Conservation (phyloP, 176 grass and related monocot species). For the Lolium perenne region DNA sequence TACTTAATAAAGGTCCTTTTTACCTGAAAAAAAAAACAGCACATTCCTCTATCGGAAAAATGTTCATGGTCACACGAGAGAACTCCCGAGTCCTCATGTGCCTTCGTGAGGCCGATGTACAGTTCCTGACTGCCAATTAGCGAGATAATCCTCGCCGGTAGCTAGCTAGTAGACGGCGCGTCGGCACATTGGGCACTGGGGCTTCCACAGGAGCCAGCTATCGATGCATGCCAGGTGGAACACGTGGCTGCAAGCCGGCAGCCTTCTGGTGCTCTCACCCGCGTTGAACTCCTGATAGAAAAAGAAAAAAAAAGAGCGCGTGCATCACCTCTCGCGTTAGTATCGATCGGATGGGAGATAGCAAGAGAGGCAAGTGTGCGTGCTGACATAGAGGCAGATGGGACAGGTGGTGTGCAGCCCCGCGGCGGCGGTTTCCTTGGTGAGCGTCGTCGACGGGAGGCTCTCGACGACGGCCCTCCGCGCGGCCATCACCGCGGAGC, state of each 20-base stretch:
- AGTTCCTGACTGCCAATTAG: neutral
- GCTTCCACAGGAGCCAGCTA: neutral
- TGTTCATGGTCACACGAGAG: too few relatives aligned
- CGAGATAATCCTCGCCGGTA: neutral
- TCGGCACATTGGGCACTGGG: conserved; percentile 1
- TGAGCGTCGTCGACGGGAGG: conserved; percentile 56
- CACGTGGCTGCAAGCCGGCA: conserved; percentile 16
- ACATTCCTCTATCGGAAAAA: too few relatives aligned
- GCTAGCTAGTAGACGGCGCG: conserved; percentile 19
- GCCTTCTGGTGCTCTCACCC: conserved; percentile 10
- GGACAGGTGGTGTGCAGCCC: conserved; percentile 52
- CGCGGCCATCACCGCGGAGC: conserved; percentile 30
- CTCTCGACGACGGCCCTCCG: conserved; percentile 52
- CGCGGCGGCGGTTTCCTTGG: conserved; percentile 1
- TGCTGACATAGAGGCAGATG: conserved; percentile 58
- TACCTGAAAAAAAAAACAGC: too few relatives aligned
- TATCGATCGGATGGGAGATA: neutral
- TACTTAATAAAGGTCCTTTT: too few relatives aligned
- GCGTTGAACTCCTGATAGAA: neutral
- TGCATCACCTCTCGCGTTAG: neutral
- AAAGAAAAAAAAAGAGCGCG: neutral
- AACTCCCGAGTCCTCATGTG: neutral
- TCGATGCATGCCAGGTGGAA: conserved; percentile 30
- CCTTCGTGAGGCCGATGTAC: neutral
- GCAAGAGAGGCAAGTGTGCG: neutral